Evolutionary conservation across 2,329 filamentous ascomycete genomes (phyloP).

Genomic region (Camillea tinctor): DNA sequence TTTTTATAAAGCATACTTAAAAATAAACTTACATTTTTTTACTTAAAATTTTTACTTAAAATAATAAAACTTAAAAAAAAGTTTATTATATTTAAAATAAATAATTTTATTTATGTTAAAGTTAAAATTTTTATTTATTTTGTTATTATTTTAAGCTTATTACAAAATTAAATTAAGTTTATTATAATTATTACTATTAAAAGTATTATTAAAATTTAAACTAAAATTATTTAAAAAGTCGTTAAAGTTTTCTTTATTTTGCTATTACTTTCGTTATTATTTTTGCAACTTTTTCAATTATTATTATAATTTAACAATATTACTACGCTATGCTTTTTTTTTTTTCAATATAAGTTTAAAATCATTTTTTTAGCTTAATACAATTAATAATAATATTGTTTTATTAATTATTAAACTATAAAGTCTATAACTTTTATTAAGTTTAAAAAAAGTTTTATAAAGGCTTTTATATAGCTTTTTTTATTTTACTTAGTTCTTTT

Average conservation of each 20-base stretch:
- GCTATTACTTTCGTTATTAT: no score
- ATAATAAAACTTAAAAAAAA: background rate
- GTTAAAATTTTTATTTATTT: background rate
- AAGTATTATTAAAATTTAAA: background rate
- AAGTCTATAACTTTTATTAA: background rate
- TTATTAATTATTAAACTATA: background rate
- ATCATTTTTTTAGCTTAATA: no score
- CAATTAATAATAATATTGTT: no score
- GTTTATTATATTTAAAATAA: background rate
- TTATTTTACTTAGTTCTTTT: no score
- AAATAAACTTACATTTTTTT: background rate
- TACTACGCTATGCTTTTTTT: no score
- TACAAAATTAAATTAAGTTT: background rate
- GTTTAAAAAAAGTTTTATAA: background rate
- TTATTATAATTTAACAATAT: no score
- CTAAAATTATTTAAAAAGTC: background rate
- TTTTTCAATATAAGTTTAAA: no score
- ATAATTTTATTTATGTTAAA: background rate
- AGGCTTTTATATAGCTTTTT: background rate
- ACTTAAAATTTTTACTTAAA: background rate
- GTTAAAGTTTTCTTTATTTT: no score
- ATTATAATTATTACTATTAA: background rate
- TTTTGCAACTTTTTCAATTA: no score
- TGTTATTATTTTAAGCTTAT: background rate
- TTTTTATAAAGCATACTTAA: no score